A percentile compares a stretch with the other conserved stretches of the same genome.
Evolutionary conservation across 148 eudicot species (phyloP).

Genomic region (Suaeda aralocaspica): DNA sequence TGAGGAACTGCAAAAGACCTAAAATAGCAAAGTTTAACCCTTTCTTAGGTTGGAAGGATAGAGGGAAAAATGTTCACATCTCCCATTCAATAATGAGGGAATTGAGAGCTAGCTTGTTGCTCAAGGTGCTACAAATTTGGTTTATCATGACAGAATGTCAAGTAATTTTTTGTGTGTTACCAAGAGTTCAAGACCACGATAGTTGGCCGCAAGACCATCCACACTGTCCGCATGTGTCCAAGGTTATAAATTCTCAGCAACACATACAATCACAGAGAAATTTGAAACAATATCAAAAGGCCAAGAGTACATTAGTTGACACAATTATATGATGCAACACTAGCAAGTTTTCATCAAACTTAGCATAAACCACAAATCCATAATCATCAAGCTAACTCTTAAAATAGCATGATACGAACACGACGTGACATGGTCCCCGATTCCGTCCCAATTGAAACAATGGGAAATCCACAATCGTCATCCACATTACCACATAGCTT

Average conservation of each 20-base stretch:
- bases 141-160: not conserved
- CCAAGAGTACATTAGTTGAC: not conserved
- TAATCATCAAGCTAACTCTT: too few species aligned
- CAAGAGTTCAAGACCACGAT: too few species aligned
- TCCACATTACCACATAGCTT: not conserved
- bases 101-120: not conserved
- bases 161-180: too few species aligned
- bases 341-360: not conserved
- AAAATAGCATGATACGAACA: too few species aligned
- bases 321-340: not conserved
- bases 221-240: not conserved
- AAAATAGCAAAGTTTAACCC: not conserved
- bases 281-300: not conserved
- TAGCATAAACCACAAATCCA: too few species aligned
- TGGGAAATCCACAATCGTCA: not conserved
- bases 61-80: not conserved
- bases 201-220: too few species aligned
- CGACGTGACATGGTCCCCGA: slow-evolving; percentile 12
- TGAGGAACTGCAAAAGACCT: not conserved
- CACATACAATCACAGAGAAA: not conserved
- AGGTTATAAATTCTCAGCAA: not conserved
- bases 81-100: not conserved
- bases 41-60: not conserved
- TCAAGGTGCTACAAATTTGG: not conserved
- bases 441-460: not conserved